Percentiles rank a stretch among this genome's conserved stretches.
phyloP scores from a whole-genome alignment of 495 filamentous ascomycete genomes.

The Penicillium lividum region DNA sequence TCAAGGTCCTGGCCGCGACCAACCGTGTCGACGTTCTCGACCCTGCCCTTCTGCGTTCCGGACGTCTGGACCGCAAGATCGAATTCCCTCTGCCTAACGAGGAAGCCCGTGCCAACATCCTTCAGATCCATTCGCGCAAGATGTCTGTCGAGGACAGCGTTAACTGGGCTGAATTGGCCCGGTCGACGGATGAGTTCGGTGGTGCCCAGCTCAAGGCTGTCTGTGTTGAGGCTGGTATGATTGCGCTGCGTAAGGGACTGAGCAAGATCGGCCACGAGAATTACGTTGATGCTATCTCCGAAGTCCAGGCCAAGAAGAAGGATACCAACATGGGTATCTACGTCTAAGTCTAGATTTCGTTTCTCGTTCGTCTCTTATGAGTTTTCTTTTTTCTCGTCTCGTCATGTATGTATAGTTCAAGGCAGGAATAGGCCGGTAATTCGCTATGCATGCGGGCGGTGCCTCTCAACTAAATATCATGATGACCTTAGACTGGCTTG shows the following conservation, averaged over 20 bases:
- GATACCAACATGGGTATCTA: slow-evolving; percentile 66
- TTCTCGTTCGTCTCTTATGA: slow-evolving; percentile 7
- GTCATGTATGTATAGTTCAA: slow-evolving; percentile 34
- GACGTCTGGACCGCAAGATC: slow-evolving; percentile 97
- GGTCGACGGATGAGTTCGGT: slow-evolving; percentile 98
- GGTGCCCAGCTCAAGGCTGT: slow-evolving; percentile 97
- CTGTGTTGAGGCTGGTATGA: slow-evolving; percentile 99
- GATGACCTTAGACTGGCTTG: slow-evolving; percentile 12
- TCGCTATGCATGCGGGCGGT: slow-evolving; percentile 24
- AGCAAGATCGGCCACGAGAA: slow-evolving; percentile 97
- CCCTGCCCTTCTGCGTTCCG: slow-evolving; percentile 88
- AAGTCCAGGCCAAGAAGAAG: slow-evolving; percentile 99
- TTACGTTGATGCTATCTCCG: slow-evolving; percentile 97
- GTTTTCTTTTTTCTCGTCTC: slow-evolving; percentile 14
- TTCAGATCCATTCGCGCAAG: slow-evolving; percentile 96
- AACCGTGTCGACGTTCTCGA: slow-evolving; percentile 98
- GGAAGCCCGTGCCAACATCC: slow-evolving; percentile 94
- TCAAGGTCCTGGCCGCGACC: slow-evolving; percentile 97
- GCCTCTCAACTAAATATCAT: slow-evolving; percentile 21
- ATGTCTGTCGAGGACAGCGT: slow-evolving; percentile 94
- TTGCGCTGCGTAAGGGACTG: slow-evolving; percentile 88
- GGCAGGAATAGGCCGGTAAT: slow-evolving; percentile 26
- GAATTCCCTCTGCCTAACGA: slow-evolving; percentile 99
- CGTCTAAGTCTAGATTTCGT: slow-evolving; percentile 34
- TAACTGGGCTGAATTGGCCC: slow-evolving; percentile 94